Base-by-base conservation (phyloP, 2,329 filamentous ascomycete genomes). In the Hortaea sp. region DNA sequence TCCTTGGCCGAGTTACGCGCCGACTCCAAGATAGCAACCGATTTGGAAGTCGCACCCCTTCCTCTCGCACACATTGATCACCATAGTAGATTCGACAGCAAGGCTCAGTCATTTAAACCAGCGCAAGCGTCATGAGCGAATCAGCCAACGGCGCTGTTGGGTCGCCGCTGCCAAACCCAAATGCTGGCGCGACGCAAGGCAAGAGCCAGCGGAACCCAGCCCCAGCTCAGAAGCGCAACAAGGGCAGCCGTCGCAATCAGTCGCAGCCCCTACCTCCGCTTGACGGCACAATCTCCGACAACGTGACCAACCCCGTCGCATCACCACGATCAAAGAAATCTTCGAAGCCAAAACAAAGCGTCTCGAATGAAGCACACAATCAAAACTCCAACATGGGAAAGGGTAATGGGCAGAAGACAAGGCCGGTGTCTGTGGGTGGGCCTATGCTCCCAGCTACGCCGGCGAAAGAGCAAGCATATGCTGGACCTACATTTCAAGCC, bases 401-500 rank as follows among this genome's bases (percentile, higher is more conserved):
- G 44, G 42, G 32, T 13, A 54, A 55, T 43, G 48, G 42, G 29
- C 51, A 57, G 43, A 57, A 57, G 58, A 59, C 46, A 66, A 63
- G 53, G 55, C 66, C 50, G 55, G 60, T 56, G 41, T 66, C 53
- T 75, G 73, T 58, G 45, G 59, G 66, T 74, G 40, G 65, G 66
- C 42, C 66, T 66, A 29, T 67, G 42, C 57, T 63, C 44, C 61
- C 64, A 35, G 60, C 62, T 40, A 67, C 66, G 6, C 70, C 71
- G 31, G 60, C 63, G 43, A 72, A 79, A 49, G 60, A 64, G 50
- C 61, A 64, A 50, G 81, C 84, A 40, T 98, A 95, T 67, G 92
- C 92, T 35, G 92, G 90, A 10, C 85, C 90, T 31, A 94, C 88
- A 5, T 98, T 97, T 65, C 89, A 95, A 66, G 86, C 88, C 37